A percentile compares a stretch with the other conserved stretches of the same genome.
Evolutionary conservation across 495 filamentous ascomycete genomes (phyloP).

Genomic region (Xylaria curta): DNA sequence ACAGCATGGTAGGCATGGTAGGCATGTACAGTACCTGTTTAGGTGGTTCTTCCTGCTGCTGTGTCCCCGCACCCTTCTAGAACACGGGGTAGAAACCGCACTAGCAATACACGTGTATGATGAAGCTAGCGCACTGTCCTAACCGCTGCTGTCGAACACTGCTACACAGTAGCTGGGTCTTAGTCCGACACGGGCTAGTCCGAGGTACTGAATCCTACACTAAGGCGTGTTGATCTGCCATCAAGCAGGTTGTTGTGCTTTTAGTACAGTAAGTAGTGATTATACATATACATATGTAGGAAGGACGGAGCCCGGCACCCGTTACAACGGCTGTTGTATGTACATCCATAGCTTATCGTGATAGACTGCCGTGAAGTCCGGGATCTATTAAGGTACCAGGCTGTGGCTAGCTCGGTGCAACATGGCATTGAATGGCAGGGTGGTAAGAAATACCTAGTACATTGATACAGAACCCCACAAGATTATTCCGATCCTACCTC

Average conservation of each 20-base stretch:
- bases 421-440: not conserved
- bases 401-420: not conserved
- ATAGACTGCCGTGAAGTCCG: constrained; percentile 14
- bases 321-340: not conserved
- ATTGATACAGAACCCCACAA: constrained; percentile 13
- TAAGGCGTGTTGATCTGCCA: not conserved
- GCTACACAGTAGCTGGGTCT: not conserved
- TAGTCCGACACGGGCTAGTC: constrained; percentile 15
- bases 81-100: constrained; percentile 23
- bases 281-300: too few species aligned
- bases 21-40: not conserved
- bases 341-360: not conserved
- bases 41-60: constrained; percentile 1
- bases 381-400: constrained; percentile 6
- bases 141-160: not conserved
- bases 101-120: not conserved
- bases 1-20: not conserved
- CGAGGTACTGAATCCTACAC: not conserved
- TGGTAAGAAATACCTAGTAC: not conserved
- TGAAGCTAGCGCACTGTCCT: constrained; percentile 4
- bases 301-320: not conserved
- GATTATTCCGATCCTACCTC: constrained; percentile 13
- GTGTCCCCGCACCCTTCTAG: constrained; percentile 28
- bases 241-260: not conserved
- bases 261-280: not conserved